These are phyloP conservation scores for Solanum lycopersicoides DNA, from an alignment of 257 asterid species.

Conservation along the genomic window DNA sequence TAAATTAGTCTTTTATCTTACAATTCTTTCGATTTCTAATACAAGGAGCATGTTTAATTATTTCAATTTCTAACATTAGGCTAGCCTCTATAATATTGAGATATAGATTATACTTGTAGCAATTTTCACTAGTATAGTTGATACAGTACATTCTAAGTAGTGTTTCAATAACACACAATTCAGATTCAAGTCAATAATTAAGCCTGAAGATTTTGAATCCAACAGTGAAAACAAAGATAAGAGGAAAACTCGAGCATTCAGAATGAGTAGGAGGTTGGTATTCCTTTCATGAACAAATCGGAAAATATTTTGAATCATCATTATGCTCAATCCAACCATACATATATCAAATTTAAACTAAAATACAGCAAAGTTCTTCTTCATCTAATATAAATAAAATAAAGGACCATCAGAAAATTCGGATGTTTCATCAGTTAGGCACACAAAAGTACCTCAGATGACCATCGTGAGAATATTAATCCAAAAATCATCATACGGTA, in stretches of 20 bases:
- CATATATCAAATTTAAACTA: background rate
- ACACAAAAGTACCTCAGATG: constrained; percentile 50
- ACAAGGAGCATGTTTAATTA: too few species aligned
- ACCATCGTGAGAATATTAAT: constrained; percentile 73
- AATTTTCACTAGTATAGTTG: too few species aligned
- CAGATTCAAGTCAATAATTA: too few species aligned
- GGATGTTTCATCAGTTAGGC: constrained; percentile 43
- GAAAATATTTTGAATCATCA: background rate
- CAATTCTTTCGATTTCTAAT: too few species aligned
- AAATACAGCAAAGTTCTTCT: background rate
- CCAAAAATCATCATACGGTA: constrained; percentile 54
- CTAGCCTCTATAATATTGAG: too few species aligned
- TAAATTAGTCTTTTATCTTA: too few species aligned
- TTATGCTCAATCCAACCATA: background rate
- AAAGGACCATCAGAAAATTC: constrained; percentile 31
- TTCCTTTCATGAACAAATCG: background rate
- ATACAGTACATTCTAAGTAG: too few species aligned
- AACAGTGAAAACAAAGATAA: background rate
- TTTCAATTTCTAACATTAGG: too few species aligned
- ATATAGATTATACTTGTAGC: too few species aligned
- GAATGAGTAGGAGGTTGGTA: background rate
- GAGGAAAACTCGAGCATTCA: background rate
- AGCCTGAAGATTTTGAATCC: background rate
- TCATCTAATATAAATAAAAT: background rate
- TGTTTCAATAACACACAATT: too few species aligned